Conservation (phyloP, 2,329 filamentous ascomycete species). For the Cladosporium sp. region DNA sequence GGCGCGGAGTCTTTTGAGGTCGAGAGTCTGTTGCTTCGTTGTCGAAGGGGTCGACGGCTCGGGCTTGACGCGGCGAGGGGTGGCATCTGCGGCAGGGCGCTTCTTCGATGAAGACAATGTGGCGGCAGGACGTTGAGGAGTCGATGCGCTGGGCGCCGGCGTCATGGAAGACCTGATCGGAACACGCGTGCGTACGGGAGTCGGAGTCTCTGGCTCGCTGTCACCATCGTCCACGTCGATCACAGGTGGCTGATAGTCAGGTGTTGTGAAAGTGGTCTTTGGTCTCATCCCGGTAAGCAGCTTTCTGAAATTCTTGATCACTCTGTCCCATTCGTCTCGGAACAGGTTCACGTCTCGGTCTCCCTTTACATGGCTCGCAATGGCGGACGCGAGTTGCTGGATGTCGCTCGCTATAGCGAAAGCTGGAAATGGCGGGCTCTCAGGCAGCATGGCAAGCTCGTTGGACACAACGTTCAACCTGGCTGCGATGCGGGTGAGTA, state of each 20-base stretch:
- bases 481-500: constrained; percentile 41
- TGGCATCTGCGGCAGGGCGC: neutral
- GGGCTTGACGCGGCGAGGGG: neutral
- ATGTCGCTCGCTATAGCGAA: constrained; percentile 60
- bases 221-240: constrained; percentile 17
- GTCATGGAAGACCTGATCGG: neutral
- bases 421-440: constrained; percentile 61
- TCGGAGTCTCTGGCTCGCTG: constrained; percentile 15
- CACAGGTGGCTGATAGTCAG: constrained; percentile 18
- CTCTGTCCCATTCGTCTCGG: constrained; percentile 38
- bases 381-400: constrained; percentile 50
- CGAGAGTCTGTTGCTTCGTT: neutral
- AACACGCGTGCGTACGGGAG: neutral
- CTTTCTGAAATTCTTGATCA: constrained; percentile 51
- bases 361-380: constrained; percentile 54
- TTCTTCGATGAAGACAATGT: constrained; percentile 8
- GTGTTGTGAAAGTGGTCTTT: constrained; percentile 20
- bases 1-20: neutral
- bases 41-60: neutral
- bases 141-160: neutral
- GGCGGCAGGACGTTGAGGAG: neutral
- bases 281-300: constrained; percentile 32
- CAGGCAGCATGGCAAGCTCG: constrained; percentile 57
- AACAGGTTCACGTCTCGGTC: constrained; percentile 40
- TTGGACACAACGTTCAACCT: constrained; percentile 50